phyloP scores from a whole-genome alignment of 345 rosid species.

The Sapria himalayana region DNA sequence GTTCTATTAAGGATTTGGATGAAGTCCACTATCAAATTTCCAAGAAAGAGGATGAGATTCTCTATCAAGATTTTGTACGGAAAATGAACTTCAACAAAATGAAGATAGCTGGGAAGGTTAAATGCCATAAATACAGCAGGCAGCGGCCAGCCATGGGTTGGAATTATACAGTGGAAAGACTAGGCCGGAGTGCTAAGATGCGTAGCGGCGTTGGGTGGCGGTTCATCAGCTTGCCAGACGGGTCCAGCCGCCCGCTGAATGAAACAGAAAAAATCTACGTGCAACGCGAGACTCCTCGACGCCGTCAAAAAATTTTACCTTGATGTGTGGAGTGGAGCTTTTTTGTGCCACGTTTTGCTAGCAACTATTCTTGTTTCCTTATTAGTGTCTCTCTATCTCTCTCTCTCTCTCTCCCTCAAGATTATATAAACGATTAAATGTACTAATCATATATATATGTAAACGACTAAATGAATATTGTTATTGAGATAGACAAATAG shows the following conservation, averaged over 20 bases:
- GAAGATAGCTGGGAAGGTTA: conserved; percentile 69
- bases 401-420: too few species aligned
- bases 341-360: too few species aligned
- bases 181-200: conserved; percentile 61
- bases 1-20: conserved; percentile 67
- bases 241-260: conserved; percentile 64
- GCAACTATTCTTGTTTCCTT: too few species aligned
- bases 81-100: conserved; percentile 71
- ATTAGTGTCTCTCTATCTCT: too few species aligned
- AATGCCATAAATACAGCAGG: conserved; percentile 76
- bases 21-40: conserved; percentile 96
- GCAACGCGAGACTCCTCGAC: conserved; percentile 66
- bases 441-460: too few species aligned
- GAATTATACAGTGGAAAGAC: conserved; percentile 67
- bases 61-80: conserved; percentile 65
- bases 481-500: too few species aligned
- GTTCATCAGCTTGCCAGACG: conserved; percentile 77
- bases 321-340: too few species aligned
- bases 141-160: conserved; percentile 65
- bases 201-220: conserved; percentile 94
- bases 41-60: conserved; percentile 82
- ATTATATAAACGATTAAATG: too few species aligned
- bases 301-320: conserved; percentile 56
- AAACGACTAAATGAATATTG: too few species aligned
- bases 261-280: conserved; percentile 71